phyloP scores from a whole-genome alignment of 768 basidiomycete species.

The Mrakia hoshinonis region DNA sequence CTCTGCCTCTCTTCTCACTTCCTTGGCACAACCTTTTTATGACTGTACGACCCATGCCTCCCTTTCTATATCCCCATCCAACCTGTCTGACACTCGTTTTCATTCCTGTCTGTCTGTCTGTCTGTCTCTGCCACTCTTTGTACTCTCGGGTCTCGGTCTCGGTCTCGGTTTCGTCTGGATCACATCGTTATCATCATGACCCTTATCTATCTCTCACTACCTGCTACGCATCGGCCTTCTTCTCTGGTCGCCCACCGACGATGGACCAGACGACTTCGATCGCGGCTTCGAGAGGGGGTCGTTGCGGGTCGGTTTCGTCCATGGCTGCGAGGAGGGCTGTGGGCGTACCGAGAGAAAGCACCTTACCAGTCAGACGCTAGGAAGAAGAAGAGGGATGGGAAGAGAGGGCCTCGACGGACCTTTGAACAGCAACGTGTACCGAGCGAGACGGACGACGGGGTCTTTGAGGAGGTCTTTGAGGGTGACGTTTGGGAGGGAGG shows the following conservation, averaged over 20 bases:
- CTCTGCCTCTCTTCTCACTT: no score
- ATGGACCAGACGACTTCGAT: not conserved
- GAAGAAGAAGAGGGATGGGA: not conserved
- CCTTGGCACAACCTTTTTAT: not conserved
- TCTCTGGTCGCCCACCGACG: not conserved
- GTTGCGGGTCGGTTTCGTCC: not conserved
- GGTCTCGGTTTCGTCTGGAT: no score
- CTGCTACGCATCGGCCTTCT: not conserved
- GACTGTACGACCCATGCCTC: not conserved
- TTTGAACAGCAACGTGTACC: not conserved
- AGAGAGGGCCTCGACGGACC: not conserved
- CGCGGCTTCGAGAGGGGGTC: not conserved
- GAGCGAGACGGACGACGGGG: not conserved
- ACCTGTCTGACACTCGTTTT: not conserved
- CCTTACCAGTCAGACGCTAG: no score
- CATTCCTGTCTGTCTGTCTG: not conserved
- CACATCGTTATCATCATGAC: no score
- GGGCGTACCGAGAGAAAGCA: not conserved
- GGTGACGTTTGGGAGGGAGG: not conserved
- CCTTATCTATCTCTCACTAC: no score
- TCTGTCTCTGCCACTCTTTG: not conserved
- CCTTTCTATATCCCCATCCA: not conserved
- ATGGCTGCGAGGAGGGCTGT: not conserved
- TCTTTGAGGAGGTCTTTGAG: conserved; percentile 7
- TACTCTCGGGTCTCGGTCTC: not conserved